These are phyloP conservation scores for Medakamo hakoo DNA, from an alignment of 139 green algal species.

Conservation along the genomic window DNA sequence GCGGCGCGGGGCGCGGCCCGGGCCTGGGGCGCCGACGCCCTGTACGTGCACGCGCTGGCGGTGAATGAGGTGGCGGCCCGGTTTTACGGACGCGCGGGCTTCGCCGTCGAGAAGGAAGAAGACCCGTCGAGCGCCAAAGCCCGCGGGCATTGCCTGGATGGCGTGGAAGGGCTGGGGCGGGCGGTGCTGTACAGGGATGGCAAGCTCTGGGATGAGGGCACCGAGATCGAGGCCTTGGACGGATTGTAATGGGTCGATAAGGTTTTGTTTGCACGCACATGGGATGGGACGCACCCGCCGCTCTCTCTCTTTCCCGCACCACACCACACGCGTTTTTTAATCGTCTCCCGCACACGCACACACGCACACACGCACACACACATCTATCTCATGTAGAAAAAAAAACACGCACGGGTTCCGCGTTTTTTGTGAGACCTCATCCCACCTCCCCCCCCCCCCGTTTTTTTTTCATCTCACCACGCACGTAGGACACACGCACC, in stretches of 20 bases:
- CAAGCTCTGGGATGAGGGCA: too few species aligned
- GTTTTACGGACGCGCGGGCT: slow-evolving; percentile 28
- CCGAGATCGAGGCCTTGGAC: too few species aligned
- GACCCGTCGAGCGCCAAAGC: slow-evolving; percentile 29
- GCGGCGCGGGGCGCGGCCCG: slow-evolving; percentile 9
- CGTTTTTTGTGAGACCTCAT: neutral
- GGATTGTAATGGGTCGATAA: too few species aligned
- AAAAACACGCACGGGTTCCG: neutral
- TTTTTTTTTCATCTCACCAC: neutral
- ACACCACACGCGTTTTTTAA: too few species aligned
- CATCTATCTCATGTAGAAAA: too few species aligned
- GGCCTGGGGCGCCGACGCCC: slow-evolving; percentile 13
- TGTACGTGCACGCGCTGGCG: slow-evolving; percentile 38
- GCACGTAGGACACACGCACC: too few species aligned
- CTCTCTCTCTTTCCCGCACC: too few species aligned
- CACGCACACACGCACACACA: too few species aligned
- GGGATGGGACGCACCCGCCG: too few species aligned
- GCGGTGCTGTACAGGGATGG: too few species aligned
- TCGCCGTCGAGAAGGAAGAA: slow-evolving; percentile 32
- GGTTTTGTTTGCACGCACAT: too few species aligned
- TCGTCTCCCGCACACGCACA: too few species aligned
- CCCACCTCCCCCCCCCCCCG: neutral
- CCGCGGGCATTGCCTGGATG: slow-evolving; percentile 30
- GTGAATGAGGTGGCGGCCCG: slow-evolving; percentile 19
- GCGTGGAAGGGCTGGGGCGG: slow-evolving; percentile 27